Percentiles rank a stretch among this genome's conserved stretches.
phyloP scores from a whole-genome alignment of 768 basidiomycete genomes.

The Suillus brevipes region DNA sequence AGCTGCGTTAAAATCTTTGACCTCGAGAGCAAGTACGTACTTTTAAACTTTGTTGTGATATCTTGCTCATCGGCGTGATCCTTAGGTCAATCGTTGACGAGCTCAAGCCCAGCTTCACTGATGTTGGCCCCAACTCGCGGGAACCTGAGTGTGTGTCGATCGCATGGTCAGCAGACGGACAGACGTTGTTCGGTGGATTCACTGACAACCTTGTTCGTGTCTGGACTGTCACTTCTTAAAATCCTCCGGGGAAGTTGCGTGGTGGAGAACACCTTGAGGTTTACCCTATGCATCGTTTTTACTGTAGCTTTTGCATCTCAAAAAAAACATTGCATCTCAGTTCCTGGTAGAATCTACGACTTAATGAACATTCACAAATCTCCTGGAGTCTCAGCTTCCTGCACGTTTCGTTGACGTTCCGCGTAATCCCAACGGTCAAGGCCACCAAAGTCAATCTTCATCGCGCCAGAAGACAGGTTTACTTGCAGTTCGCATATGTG shows the following conservation, averaged over 20 bases:
- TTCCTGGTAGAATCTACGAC: conserved; percentile 4
- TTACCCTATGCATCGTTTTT: conserved; percentile 26
- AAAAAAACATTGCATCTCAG: conserved; percentile 19
- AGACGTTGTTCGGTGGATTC: conserved; percentile 96
- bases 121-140: conserved; percentile 66
- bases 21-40: conserved; percentile 94
- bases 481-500: conserved; percentile 76
- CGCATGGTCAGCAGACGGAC: conserved; percentile 98
- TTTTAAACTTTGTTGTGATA: background rate
- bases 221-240: conserved; percentile 74
- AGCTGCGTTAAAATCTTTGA: conserved; percentile 99
- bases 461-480: conserved; percentile 55
- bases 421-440: conserved; percentile 69
- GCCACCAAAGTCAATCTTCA: conserved; percentile 77
- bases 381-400: conserved; percentile 42
- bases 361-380: conserved; percentile 1
- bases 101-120: conserved; percentile 92
- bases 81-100: conserved; percentile 94
- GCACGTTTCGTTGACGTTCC: conserved; percentile 64
- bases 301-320: conserved; percentile 24
- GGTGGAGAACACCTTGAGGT: conserved; percentile 15
- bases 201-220: conserved; percentile 92
- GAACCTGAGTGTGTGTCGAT: conserved; percentile 95
- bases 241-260: conserved; percentile 21
- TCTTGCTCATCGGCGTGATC: conserved; percentile 4